These are phyloP conservation scores for Aspergillus ellipticus DNA, from an alignment of 495 filamentous ascomycete genomes.

Conservation along the genomic window DNA sequence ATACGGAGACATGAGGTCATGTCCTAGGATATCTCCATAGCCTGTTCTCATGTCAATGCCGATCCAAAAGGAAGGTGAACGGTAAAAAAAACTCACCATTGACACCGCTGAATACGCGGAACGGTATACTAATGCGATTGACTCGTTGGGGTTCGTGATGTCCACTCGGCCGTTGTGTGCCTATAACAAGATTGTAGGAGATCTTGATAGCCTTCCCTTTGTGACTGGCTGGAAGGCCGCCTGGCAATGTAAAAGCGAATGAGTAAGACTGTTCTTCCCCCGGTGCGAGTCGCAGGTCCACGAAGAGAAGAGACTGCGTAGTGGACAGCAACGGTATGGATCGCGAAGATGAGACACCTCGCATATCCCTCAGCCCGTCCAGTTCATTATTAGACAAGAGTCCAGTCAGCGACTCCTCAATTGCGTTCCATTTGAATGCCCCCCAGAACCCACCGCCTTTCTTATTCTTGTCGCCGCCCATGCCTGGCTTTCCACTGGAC, in stretches of 20 bases:
- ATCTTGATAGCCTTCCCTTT: slow-evolving; percentile 94
- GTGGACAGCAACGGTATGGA: slow-evolving; percentile 87
- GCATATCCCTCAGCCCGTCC: slow-evolving; percentile 92
- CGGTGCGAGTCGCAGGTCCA: slow-evolving; percentile 81
- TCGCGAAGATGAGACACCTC: slow-evolving; percentile 71
- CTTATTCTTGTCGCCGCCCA: slow-evolving; percentile 58
- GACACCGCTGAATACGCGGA: slow-evolving; percentile 88
- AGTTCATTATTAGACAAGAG: slow-evolving; percentile 79
- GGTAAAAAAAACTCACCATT: slow-evolving; percentile 50
- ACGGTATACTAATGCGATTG: slow-evolving; percentile 87
- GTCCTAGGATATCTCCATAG: slow-evolving; percentile 64
- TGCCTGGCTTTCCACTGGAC: slow-evolving; percentile 24
- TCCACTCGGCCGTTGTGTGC: slow-evolving; percentile 80
- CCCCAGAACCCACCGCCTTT: slow-evolving; percentile 76
- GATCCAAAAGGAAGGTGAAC: background rate
- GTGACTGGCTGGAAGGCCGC: slow-evolving; percentile 83
- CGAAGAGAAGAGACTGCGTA: slow-evolving; percentile 95
- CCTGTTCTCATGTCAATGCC: slow-evolving; percentile 28
- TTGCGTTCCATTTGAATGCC: slow-evolving; percentile 80
- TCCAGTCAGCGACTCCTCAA: slow-evolving; percentile 85
- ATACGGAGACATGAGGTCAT: slow-evolving; percentile 92
- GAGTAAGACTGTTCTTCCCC: slow-evolving; percentile 86
- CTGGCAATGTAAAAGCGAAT: slow-evolving; percentile 81
- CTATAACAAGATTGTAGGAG: slow-evolving; percentile 84
- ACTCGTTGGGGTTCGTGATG: slow-evolving; percentile 73